Percentiles rank a stretch among this genome's conserved stretches.
phyloP scores from a whole-genome alignment of 768 basidiomycete species.

The Tubosaeta sp. region DNA sequence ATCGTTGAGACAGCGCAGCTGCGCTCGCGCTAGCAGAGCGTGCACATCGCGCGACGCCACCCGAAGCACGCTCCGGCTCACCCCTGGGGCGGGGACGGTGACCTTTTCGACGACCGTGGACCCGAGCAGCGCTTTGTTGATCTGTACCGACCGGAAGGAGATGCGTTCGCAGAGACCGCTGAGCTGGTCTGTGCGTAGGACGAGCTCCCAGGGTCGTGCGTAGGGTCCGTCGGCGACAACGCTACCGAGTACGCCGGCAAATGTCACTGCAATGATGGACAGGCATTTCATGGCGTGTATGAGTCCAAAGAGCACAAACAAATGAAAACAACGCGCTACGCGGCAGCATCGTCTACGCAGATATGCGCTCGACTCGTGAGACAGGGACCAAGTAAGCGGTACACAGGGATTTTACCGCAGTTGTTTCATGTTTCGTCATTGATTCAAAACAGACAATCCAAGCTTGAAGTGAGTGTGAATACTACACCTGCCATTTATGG shows the following conservation, averaged over 20 bases:
- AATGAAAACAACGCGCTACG: constrained; percentile 1
- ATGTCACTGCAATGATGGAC: background rate
- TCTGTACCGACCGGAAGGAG: constrained; percentile 18
- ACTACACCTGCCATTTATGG: constrained; percentile 27
- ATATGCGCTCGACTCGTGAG: no score
- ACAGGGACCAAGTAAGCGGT: background rate
- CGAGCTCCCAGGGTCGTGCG: constrained; percentile 66
- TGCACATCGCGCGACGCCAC: constrained; percentile 16
- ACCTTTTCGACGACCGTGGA: constrained; percentile 9
- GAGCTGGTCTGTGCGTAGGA: constrained; percentile 15
- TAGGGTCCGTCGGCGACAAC: constrained; percentile 41
- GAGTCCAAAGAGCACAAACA: constrained; percentile 3
- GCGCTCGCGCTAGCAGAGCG: constrained; percentile 17
- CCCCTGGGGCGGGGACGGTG: constrained; percentile 4
- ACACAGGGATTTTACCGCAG: no score
- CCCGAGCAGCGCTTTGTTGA: constrained; percentile 16
- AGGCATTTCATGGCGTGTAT: constrained; percentile 12
- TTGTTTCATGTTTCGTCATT: background rate
- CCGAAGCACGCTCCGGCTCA: constrained; percentile 13
- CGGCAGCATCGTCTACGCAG: background rate
- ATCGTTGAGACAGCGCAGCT: constrained; percentile 23
- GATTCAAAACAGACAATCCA: background rate
- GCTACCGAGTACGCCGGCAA: constrained; percentile 2
- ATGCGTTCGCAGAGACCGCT: constrained; percentile 15
- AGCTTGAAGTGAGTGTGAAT: constrained; percentile 1